Evolutionary conservation across 2,329 filamentous ascomycete genomes (phyloP), one percentile per base, ranked within the genome.

Genomic region (Aureobasidium leucospermi): DNA sequence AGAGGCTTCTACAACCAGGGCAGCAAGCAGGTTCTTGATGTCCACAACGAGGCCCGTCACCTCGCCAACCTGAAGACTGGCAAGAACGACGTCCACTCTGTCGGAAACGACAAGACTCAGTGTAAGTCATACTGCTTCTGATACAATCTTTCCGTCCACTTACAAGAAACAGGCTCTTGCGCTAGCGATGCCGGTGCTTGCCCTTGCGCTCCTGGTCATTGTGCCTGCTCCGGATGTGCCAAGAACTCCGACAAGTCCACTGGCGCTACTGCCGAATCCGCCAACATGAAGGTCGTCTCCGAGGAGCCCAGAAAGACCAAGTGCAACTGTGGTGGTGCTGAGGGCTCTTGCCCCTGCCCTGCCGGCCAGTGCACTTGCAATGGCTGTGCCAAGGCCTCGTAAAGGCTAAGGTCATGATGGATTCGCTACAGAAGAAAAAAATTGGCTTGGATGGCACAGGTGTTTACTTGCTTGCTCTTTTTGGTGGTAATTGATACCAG

Each of bases 11-110:
- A 99, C 77, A 82, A 86, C 7, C 81, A 90, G 66, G 84, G 89
- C 64, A 86, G 88, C 72, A 90, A 90, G 78, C 92, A 97, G 76
- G 91, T 96, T 34, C 81, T 90, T 68, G 94, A 99, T 71, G 94
- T 99, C 48, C 94, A 99, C 76, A 82, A 81, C 63, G 94, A 99
- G 81, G 94, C 94, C 34, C 83, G 87, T 64, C 86, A 94, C 66
- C 80, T 99, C 58, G 93, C 93, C 52, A 85, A 96, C 65, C 75
- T 99, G 66, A 96, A 96, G 86, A 86, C 85, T 72, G 75, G 69
- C 61, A 72, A 74, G 67, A 81, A 84, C 47, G 82, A 84, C 2
- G 72, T 73, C 51, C 70, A 79, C 56, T 47, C 58, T 65, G 65
- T 71, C 19, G 68, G 74, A 6, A 66, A 70, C 3, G 71, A 69